A percentile compares a stretch with the other conserved stretches of the same genome.
Evolutionary conservation across 208 protist genomes (phyloP).

Genomic region (Leishmania aethiopica): DNA sequence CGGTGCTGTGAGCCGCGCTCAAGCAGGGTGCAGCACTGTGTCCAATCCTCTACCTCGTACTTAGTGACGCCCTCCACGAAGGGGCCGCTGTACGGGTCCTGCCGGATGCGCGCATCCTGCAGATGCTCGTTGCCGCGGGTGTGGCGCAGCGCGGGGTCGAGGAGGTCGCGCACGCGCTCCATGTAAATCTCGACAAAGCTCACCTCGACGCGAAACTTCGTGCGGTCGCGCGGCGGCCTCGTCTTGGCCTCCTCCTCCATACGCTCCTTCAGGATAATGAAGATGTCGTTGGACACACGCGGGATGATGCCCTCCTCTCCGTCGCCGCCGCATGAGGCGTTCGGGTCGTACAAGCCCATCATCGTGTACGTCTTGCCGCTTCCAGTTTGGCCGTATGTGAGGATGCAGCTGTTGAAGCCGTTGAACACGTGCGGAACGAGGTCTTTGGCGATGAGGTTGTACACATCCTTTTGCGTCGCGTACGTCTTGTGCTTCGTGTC

Average conservation of each 20-base stretch:
- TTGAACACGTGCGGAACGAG: conserved; percentile 93
- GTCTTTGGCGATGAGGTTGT: conserved; percentile 89
- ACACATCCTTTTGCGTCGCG: conserved; percentile 89
- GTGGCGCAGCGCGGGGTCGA: conserved; percentile 87
- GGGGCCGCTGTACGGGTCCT: conserved; percentile 86
- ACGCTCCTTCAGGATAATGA: conserved; percentile 66
- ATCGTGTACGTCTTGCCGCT: conserved; percentile 94
- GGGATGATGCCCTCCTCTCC: conserved; percentile 92
- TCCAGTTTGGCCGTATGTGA: conserved; percentile 94
- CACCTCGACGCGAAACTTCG: conserved; percentile 89
- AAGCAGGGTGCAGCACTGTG: conserved; percentile 88
- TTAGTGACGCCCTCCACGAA: conserved; percentile 91
- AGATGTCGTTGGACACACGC: conserved; percentile 91
- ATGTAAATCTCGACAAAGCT: conserved; percentile 98
- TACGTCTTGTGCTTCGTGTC: conserved; percentile 76
- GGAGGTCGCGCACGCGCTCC: conserved; percentile 96
- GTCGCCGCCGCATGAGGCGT: conserved; percentile 70
- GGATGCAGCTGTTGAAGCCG: conserved; percentile 92
- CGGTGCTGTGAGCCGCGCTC: conserved; percentile 90
- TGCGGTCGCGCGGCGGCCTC: conserved; percentile 29
- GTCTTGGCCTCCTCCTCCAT: conserved; percentile 38
- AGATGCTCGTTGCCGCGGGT: conserved; percentile 78
- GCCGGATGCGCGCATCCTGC: conserved; percentile 88
- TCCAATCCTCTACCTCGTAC: conserved; percentile 90
- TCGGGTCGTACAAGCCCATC: conserved; percentile 87